phyloP scores from a whole-genome alignment of 1,139 yeast genomes.

The Blastobotrys ciferrii region DNA sequence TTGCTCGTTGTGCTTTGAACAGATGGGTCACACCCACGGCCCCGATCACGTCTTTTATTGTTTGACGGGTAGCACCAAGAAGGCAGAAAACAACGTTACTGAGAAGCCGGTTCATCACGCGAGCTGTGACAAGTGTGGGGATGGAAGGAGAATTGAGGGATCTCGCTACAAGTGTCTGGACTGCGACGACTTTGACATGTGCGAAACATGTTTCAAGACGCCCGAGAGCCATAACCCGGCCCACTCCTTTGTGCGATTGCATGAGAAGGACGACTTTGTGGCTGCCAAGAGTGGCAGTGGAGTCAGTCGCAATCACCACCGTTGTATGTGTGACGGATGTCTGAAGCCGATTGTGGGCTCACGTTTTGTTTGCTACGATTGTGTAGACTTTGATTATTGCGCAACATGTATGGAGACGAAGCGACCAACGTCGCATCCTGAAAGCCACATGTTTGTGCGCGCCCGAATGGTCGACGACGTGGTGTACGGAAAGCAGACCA shows the following conservation, averaged over 20 bases:
- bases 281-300: neutral
- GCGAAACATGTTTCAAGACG: constrained; percentile 41
- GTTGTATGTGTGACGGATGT: constrained; percentile 19
- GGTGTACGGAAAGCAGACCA: neutral
- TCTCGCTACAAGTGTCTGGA: constrained; percentile 50
- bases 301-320: neutral
- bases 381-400: constrained; percentile 13
- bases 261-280: constrained; percentile 13
- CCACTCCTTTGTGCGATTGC: constrained; percentile 26
- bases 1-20: constrained; percentile 43
- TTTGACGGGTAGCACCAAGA: neutral
- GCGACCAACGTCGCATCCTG: neutral
- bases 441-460: neutral
- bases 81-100: constrained; percentile 11
- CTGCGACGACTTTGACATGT: constrained; percentile 52
- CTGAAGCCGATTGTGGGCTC: constrained; percentile 23
- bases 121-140: neutral
- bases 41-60: constrained; percentile 19
- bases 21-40: constrained; percentile 9
- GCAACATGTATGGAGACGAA: constrained; percentile 8
- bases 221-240: constrained; percentile 1
- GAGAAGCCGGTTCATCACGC: neutral
- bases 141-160: constrained; percentile 38
- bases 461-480: neutral
- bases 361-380: neutral